These are phyloP conservation scores for Penicillium maclennaniae DNA, from an alignment of 495 filamentous ascomycete genomes.

Conservation along the genomic window DNA sequence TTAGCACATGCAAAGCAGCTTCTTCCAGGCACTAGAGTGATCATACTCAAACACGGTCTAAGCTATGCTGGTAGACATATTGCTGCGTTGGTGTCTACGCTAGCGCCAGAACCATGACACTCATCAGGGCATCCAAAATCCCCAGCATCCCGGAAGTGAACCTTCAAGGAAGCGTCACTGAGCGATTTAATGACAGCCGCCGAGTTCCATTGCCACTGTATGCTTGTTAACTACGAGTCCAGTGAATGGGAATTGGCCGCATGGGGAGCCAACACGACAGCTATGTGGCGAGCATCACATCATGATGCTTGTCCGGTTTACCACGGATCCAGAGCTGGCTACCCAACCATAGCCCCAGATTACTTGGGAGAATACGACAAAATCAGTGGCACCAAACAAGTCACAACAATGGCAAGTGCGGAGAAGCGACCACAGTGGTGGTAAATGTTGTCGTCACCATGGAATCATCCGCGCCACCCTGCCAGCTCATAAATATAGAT, in stretches of 20 bases:
- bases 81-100: background rate
- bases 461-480: slow-evolving; percentile 23
- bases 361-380: slow-evolving; percentile 8
- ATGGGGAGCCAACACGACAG: background rate
- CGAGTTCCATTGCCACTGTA: background rate
- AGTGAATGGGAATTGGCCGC: background rate
- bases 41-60: too few relatives aligned
- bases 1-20: too few relatives aligned
- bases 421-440: slow-evolving; percentile 19
- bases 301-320: background rate
- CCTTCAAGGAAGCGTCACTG: background rate
- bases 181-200: background rate
- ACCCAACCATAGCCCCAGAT: background rate
- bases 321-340: background rate
- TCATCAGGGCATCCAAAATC: too few relatives aligned
- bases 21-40: too few relatives aligned
- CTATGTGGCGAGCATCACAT: background rate
- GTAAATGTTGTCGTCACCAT: slow-evolving; percentile 27
- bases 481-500: slow-evolving; percentile 13
- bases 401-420: slow-evolving; percentile 13
- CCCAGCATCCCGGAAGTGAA: background rate
- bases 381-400: slow-evolving; percentile 15
- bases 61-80: too few relatives aligned
- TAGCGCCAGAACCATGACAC: background rate
- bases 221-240: background rate